Base-by-base conservation (phyloP, 2,329 filamentous ascomycete species). In the Xenoacremonium recifei region DNA sequence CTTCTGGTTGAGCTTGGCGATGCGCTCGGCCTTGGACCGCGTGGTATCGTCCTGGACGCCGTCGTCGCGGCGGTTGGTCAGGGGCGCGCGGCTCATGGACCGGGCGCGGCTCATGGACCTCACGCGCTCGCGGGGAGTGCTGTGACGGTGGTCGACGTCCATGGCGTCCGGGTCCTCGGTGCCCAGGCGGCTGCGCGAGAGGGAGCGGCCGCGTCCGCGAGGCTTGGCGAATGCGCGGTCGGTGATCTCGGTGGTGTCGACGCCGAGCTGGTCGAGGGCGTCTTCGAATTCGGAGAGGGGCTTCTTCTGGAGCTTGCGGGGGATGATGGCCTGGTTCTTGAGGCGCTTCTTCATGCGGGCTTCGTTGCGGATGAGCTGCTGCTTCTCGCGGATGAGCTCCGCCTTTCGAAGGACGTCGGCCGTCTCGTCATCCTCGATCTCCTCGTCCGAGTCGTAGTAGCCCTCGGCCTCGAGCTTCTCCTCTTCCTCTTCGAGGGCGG, bases 291-390 rank as follows among this genome's bases (percentile, higher is more conserved):
- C 84, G 17, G 88, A 87, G 39, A 96, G 76, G 48, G 87, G 85
- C 74, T 91, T 89, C 65, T 89, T 81, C 64, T 85, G 82, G 54
- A 82, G 79, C 55, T 84, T 87, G 60, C 93, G 84, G 18, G 93
- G 95, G 51, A 99, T 95, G 55, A 92, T 80, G 48, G 93, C 92
- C 55, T 90, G 83, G 76, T 99, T 99, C 85, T 99, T 97, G 65
- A 99, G 82, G 31, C 85, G 86, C 77, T 96, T 97, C 71, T 89
- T 88, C 85, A 95, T 90, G 72, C 88, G 87, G 50, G 89, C 87
- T 60, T 95, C 93, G 70, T 97, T 97, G 63, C 88, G 84, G 70
- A 97, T 93, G 49, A 96, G 76, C 50, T 85, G 80, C 57, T 89
- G 85, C 82, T 97, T 96, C 76, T 96, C 91, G 49, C 92, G 86